Evolutionary conservation across 2,329 filamentous ascomycete genomes (phyloP).

Genomic region (Colletotrichum liriopes): DNA sequence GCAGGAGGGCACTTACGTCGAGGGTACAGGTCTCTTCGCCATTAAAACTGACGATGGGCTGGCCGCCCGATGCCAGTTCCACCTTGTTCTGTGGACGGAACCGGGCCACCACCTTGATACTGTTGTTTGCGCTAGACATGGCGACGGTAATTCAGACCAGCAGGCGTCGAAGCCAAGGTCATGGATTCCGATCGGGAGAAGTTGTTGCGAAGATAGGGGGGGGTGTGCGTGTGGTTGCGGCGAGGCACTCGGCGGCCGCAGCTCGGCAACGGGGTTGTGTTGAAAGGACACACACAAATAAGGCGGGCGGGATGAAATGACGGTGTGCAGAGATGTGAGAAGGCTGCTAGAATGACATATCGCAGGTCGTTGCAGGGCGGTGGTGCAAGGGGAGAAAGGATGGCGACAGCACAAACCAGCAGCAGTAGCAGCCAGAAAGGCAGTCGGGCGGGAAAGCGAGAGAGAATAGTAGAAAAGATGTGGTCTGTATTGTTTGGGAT

Average conservation of each 20-base stretch:
- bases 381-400: slow-evolving; percentile 10
- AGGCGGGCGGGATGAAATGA: slow-evolving; percentile 41
- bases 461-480: slow-evolving; percentile 12
- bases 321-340: slow-evolving; percentile 40
- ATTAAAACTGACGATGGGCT: slow-evolving; percentile 92
- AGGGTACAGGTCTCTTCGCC: slow-evolving; percentile 90
- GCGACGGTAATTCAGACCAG: slow-evolving; percentile 50
- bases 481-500: slow-evolving; percentile 34
- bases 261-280: slow-evolving; percentile 38
- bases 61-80: slow-evolving; percentile 90
- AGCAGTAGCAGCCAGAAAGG: slow-evolving; percentile 39
- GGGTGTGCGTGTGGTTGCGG: slow-evolving; percentile 29
- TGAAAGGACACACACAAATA: slow-evolving; percentile 42
- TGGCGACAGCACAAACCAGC: slow-evolving; percentile 39
- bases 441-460: slow-evolving; percentile 24
- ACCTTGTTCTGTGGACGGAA: slow-evolving; percentile 98
- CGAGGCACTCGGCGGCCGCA: slow-evolving; percentile 42
- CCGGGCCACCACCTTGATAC: slow-evolving; percentile 93
- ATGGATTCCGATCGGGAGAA: slow-evolving; percentile 35
- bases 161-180: slow-evolving; percentile 36
- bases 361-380: slow-evolving; percentile 38
- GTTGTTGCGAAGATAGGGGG: slow-evolving; percentile 19
- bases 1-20: slow-evolving; percentile 73
- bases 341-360: slow-evolving; percentile 43
- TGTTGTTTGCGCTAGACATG: slow-evolving; percentile 75